Base-by-base conservation (phyloP, 73 alveolate species). In the Paramecium biaurelia region DNA sequence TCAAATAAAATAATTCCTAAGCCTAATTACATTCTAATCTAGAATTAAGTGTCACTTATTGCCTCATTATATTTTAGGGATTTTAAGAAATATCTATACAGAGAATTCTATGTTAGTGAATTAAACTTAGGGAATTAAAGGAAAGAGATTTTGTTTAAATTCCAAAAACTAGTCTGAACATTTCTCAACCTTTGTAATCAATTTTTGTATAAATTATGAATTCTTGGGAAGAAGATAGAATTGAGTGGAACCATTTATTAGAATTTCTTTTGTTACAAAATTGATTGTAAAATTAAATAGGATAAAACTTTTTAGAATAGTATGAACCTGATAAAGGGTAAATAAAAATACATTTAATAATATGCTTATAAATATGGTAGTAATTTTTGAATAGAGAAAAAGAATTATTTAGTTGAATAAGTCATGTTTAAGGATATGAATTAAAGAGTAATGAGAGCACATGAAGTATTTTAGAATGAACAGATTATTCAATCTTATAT, bases 31-130 rank as follows among this genome's bases (percentile, higher is more conserved):
- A 84, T 15, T 95, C 99, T 4, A 57, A 94, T 34, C 84, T 94
- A 34, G 99, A 98, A 24, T 94, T 98, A 0, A 98, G 98, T 0
- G 95, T 95, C 11, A 95, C 95, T 82, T n/a, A 95, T 96, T 94
- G 99, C 99, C 47, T 98, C 99, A 3, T 79, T 97, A 42, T 96
- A 95, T 93, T 98, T 95, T 89, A 93, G 95, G 96, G 76, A 95
- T 10, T 95, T 93, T 24, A 96, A 96, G 14, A 70, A 89, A 56
- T 94, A 93, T 86, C 98, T 97, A 21, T 95, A 95, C 93, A 94
- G 92, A 56, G 98, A 82, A 4, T 21, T 41, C 12, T 89, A 79
- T 79, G 70, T 45, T 4, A 79, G 85, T 63, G 56, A 89, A 11
- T 89, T 14, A 89, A 89, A 37, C 28, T 89, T 7, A 43, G 45